Evolutionary conservation across 192 early-diverging fungal species (phyloP).

Genomic region (Borealophlyctis nickersoniae): DNA sequence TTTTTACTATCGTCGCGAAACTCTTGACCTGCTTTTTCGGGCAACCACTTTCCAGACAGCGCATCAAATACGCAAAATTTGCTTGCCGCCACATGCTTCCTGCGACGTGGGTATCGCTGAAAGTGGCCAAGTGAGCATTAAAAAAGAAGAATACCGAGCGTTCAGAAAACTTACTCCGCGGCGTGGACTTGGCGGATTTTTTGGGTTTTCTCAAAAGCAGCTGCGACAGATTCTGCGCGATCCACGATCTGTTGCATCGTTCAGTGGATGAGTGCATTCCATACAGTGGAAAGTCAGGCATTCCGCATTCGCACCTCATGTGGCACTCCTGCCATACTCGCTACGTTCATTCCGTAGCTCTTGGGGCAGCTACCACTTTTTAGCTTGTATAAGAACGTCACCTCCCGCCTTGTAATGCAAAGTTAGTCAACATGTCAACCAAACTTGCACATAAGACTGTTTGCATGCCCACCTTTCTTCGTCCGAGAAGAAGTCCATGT

Average conservation of each 20-base stretch:
- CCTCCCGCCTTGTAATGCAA: slow-evolving; percentile 68
- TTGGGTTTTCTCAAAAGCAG: not conserved
- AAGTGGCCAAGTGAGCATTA: not conserved
- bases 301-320: slow-evolving; percentile 4
- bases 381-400: slow-evolving; percentile 94
- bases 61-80: not conserved
- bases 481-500: slow-evolving; percentile 72
- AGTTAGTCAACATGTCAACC: no score
- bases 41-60: no score
- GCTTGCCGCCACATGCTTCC: not conserved
- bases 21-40: no score
- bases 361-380: slow-evolving; percentile 80
- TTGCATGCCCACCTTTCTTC: slow-evolving; percentile 54
- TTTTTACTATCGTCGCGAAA: no score
- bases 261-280: not conserved
- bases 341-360: slow-evolving; percentile 98
- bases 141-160: not conserved
- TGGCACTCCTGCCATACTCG: slow-evolving; percentile 93
- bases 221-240: not conserved
- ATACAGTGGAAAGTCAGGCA: not conserved
- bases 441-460: no score
- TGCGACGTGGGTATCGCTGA: not conserved
- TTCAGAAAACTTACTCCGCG: not conserved
- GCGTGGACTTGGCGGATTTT: not conserved
- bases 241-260: not conserved